A percentile compares a stretch with the other conserved stretches of the same genome.
Conservation (phyloP, 208 protist species). For the Acanthamoeba triangularis region DNA sequence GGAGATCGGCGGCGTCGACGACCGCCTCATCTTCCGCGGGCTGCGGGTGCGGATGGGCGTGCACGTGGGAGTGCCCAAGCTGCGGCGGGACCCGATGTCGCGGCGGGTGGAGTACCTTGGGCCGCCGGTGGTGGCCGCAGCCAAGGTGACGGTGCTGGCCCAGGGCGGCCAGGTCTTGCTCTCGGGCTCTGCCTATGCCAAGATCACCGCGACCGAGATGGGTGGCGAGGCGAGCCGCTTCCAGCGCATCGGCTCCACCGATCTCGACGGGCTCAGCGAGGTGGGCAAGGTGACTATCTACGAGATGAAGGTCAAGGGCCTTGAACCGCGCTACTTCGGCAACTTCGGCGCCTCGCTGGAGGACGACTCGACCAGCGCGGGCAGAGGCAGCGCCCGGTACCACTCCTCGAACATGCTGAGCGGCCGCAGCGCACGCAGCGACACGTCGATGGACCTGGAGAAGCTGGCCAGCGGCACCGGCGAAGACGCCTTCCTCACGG, state of each 20-base stretch:
- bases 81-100: conserved; percentile 3
- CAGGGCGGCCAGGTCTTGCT: conserved; percentile 69
- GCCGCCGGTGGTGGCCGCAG: not conserved
- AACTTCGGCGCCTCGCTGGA: not conserved
- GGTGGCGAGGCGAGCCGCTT: not conserved
- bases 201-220: not conserved
- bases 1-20: conserved; percentile 21
- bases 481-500: conserved; percentile 39
- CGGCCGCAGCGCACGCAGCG: not conserved
- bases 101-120: conserved; percentile 48
- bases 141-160: conserved; percentile 27
- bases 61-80: not conserved
- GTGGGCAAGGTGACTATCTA: not conserved
- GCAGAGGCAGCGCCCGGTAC: not conserved
- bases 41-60: conserved; percentile 71
- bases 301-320: not conserved
- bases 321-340: conserved; percentile 30
- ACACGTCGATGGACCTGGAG: not conserved
- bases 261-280: not conserved
- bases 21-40: not conserved
- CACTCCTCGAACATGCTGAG: not conserved
- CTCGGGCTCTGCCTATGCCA: not conserved
- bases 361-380: not conserved
- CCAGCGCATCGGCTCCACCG: not conserved
- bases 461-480: conserved; percentile 5